Base-by-base conservation (phyloP, 1,284 basidiomycete species). In the Leccinum pachyderme region DNA sequence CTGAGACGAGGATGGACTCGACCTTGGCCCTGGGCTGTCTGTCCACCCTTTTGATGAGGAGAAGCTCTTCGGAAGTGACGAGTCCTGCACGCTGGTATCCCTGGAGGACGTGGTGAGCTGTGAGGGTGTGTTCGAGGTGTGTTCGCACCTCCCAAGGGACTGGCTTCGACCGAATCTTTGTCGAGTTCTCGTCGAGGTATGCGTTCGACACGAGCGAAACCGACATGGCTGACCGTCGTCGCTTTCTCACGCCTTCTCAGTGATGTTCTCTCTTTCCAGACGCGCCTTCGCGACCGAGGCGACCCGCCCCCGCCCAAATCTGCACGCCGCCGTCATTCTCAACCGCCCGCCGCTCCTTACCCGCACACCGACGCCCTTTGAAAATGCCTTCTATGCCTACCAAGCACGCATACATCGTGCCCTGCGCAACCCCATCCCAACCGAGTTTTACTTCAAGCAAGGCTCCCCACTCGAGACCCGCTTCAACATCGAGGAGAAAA, bases 61-160 rank as follows among this genome's bases (percentile, higher is more conserved):
- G 77, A 44, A 98, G 83, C 73, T 98, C 95, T 56, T 97, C 93
- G 11, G 83, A 79, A 18, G 91, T 92, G 64, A 98, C 85, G 46
- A 96, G 84, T 57, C 89, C 94, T 47, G 94, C 95, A 59, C 96
- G 89, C 76, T 97, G 95, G 76, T 98, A 98, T 59, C 92, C 95
- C 89, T 92, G 66, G 25, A 46, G 45, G 46, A 27, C 27, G n/a
- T 1, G 2, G 45, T 58, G 49, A 55, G 60, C 53, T 57, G 59
- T 60, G 44, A 39, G 54, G 60, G 49, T 59, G 53, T 2, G 2
- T 52, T 50, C 49, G 29, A n/a, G 39, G 51, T 11, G 25, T 45
- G 0, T 12, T 39, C 53, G 22, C 56, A 95, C 94, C 86, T 98
- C 95, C 95, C 95, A 99, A 60, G 95, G 94, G 44, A 98, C 93